Base-by-base conservation (phyloP, 75 land plant species). In the Pinus albicaulis region DNA sequence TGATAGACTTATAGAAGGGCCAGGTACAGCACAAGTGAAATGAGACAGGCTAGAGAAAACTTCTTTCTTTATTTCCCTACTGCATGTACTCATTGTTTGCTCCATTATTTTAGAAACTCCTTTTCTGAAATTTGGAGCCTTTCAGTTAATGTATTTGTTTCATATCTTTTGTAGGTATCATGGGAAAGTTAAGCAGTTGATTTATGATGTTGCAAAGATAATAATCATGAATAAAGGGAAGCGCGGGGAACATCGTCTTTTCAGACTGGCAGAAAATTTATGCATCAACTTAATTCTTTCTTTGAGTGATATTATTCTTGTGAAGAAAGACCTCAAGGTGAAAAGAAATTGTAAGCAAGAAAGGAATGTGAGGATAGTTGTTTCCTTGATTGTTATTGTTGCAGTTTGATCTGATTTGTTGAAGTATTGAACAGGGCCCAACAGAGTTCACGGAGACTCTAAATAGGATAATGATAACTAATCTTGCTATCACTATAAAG, bases 371-470 rank as follows among this genome's bases (percentile, higher is more conserved):
- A 25, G 5, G 0, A 22, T 52, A 23, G 41, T 31, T 76, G 71
- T 66, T 76, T 22, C 6, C 5, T 59, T 74, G 16, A 31, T 57
- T 36, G 7, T 52, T 68, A 7, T 77, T 16, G 56, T 19, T 72
- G 16, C 16, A 28, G 7, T 26, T 23, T 12, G 34, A 36, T 23
- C 24, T 31, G 28, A 60, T 55, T 56, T 56, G 56, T 13, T 55
- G 26, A 52, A 22, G 36, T 12, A 79, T 74, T 55, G 65, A 87
- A 74, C 86, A 97, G 86, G 96, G 96, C 14, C 88, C 99, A 34
- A 95, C 99, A 60, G 99, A 98, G 72, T 93, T 95, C 41, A 91
- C 98, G 25, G 99, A 98, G 77, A 98, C 98, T 11, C 77, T 98
- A 76, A 98, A 98, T 75, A 84, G 99, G 59, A 85, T 93, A 64